Conservation (phyloP, 805 yeast genomes). For the Candida caryicola region DNA sequence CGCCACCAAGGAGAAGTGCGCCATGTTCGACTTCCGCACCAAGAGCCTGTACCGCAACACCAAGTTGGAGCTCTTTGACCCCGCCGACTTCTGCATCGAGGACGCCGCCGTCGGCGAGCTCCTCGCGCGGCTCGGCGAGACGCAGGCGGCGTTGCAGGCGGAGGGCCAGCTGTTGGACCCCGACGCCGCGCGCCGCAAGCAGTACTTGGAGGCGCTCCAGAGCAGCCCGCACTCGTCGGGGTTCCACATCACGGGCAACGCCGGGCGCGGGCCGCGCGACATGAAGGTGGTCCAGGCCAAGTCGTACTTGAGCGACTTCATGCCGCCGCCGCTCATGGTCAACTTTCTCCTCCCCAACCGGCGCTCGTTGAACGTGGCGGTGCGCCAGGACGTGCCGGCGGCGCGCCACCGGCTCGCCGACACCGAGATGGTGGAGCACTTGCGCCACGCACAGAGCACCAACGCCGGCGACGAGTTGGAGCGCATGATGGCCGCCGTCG, state of each 20-base stretch:
- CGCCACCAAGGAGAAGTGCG: constrained; percentile 17
- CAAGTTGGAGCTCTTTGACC: constrained; percentile 12
- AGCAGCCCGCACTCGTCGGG: constrained; percentile 22
- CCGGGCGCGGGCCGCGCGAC: constrained; percentile 29
- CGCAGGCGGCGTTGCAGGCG: background rate
- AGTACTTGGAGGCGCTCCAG: constrained; percentile 8
- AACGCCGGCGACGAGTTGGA: constrained; percentile 2
- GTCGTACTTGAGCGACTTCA: constrained; percentile 41
- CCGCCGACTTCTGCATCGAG: constrained; percentile 22
- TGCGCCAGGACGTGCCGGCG: constrained; percentile 15
- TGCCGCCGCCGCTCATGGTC: constrained; percentile 37
- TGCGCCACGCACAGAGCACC: background rate
- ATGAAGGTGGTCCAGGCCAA: constrained; percentile 31
- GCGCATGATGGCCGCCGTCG: background rate
- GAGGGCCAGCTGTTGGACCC: background rate
- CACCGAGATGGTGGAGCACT: constrained; percentile 9
- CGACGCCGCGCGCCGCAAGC: background rate
- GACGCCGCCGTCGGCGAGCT: constrained; percentile 20
- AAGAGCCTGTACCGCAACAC: constrained; percentile 8
- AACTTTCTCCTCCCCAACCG: constrained; percentile 25
- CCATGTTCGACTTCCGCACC: constrained; percentile 17
- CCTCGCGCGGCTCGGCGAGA: constrained; percentile 1
- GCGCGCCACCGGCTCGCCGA: constrained; percentile 8
- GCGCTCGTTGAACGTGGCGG: constrained; percentile 11
- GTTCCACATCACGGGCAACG: constrained; percentile 35